A percentile compares a stretch with the other conserved stretches of the same genome.
Conservation (phyloP, 352 stramenopile species). For the Phytophthora chlamydospora region DNA sequence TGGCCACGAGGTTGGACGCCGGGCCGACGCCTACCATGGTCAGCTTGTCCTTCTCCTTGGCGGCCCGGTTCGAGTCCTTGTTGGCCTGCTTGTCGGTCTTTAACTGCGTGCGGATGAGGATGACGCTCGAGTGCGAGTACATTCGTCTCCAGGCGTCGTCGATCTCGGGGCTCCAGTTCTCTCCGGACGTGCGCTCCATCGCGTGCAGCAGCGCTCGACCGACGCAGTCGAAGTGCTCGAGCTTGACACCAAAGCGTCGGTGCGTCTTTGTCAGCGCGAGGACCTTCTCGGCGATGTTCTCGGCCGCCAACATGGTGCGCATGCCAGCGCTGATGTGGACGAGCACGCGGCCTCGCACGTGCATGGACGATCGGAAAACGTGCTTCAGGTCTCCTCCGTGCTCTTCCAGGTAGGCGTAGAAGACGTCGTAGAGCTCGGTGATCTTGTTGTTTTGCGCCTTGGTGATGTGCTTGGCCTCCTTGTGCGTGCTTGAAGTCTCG, state of each 20-base stretch:
- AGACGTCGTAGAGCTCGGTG: slow-evolving; percentile 55
- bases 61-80: slow-evolving; percentile 13
- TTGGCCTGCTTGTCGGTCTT: slow-evolving; percentile 37
- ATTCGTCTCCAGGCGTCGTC: slow-evolving; percentile 49
- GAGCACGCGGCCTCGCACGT: slow-evolving; percentile 50
- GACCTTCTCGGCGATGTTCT: slow-evolving; percentile 45
- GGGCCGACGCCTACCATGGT: slow-evolving; percentile 15
- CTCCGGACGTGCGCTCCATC: slow-evolving; percentile 45
- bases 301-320: slow-evolving; percentile 45
- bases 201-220: slow-evolving; percentile 45
- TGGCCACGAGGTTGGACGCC: slow-evolving; percentile 26
- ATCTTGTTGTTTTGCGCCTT: slow-evolving; percentile 44
- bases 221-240: slow-evolving; percentile 51
- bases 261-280: slow-evolving; percentile 56
- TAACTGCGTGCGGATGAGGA: slow-evolving; percentile 44
- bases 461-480: slow-evolving; percentile 33
- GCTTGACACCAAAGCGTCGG: slow-evolving; percentile 51
- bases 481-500: slow-evolving; percentile 1
- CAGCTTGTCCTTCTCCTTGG: slow-evolving; percentile 31
- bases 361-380: slow-evolving; percentile 60
- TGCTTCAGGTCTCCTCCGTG: slow-evolving; percentile 53
- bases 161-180: slow-evolving; percentile 47
- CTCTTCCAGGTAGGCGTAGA: slow-evolving; percentile 54
- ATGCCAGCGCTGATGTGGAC: slow-evolving; percentile 63
- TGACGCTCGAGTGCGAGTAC: slow-evolving; percentile 50